Evolutionary conservation across 371 early-diverging fungal species (phyloP).

Genomic region (Lichtheimia ornata): DNA sequence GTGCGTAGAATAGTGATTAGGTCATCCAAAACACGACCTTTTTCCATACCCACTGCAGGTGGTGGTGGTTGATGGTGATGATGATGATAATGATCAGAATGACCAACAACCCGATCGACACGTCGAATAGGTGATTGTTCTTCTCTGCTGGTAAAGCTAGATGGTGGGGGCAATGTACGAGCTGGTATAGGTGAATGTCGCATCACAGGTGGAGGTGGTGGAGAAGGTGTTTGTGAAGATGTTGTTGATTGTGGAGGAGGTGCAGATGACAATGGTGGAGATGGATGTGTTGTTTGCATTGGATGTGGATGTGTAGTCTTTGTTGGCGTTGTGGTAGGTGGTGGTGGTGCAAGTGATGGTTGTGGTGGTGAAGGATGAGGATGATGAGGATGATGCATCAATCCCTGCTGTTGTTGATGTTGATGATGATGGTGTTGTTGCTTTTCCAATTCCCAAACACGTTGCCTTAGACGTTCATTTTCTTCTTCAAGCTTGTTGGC

Average conservation of each 20-base stretch:
- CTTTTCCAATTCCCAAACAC: constrained; percentile 19
- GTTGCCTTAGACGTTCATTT: constrained; percentile 14
- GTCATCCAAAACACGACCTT: constrained; percentile 21
- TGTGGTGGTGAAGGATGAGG: constrained; percentile 3
- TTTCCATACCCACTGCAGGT: not conserved
- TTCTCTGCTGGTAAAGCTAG: too few species aligned
- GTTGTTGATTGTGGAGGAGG: not conserved
- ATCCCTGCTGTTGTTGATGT: not conserved
- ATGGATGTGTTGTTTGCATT: not conserved
- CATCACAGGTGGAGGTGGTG: not conserved
- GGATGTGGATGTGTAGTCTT: not conserved
- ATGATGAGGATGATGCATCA: not conserved
- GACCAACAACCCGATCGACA: too few species aligned
- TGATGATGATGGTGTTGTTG: constrained; percentile 1
- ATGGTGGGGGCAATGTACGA: too few species aligned
- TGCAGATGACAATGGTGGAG: constrained; percentile 4
- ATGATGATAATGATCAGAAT: too few species aligned
- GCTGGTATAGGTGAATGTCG: not conserved
- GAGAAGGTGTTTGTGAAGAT: not conserved
- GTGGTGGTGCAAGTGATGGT: not conserved
- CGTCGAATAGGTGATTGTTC: too few species aligned
- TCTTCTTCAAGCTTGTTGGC: constrained; percentile 18
- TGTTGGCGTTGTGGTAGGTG: not conserved
- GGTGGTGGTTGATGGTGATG: not conserved
- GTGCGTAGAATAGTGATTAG: constrained; percentile 13